Evolutionary conservation across 2,329 filamentous ascomycete species (phyloP).

Genomic region (Penicillium occitanis): DNA sequence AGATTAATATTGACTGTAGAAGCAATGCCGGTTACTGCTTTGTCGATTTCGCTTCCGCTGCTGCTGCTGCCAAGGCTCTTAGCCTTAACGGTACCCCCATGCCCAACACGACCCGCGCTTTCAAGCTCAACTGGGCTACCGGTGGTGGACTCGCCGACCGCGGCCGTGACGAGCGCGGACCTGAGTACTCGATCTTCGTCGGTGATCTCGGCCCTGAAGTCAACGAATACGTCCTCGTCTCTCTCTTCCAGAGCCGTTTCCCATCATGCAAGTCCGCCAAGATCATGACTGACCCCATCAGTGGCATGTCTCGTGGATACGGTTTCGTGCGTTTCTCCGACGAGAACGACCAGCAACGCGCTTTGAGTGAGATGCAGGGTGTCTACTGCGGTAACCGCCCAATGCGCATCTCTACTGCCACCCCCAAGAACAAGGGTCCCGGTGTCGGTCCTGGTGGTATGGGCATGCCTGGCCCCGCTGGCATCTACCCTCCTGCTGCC

Average conservation of each 20-base stretch:
- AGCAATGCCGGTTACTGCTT: conserved; percentile 99
- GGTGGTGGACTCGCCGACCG: conserved; percentile 93
- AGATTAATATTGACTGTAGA: conserved; percentile 49
- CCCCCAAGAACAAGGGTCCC: conserved; percentile 80
- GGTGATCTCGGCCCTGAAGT: conserved; percentile 97
- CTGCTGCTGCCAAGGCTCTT: conserved; percentile 89
- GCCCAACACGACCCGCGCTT: conserved; percentile 88
- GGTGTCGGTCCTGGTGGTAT: conserved; percentile 53
- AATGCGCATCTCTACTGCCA: conserved; percentile 97
- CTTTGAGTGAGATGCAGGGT: conserved; percentile 96
- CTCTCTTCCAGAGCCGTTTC: conserved; percentile 94
- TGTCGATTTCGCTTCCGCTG: conserved; percentile 81
- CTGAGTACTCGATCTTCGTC: conserved; percentile 96
- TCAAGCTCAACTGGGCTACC: conserved; percentile 99
- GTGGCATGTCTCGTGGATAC: conserved; percentile 94
- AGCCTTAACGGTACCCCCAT: conserved; percentile 82
- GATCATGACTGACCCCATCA: conserved; percentile 99
- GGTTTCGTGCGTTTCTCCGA: conserved; percentile 97
- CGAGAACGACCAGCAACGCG: conserved; percentile 92
- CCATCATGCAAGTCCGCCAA: conserved; percentile 98
- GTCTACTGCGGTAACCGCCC: conserved; percentile 98
- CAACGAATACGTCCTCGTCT: conserved; percentile 96
- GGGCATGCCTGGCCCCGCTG: conserved; percentile 56
- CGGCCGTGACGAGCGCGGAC: conserved; percentile 85
- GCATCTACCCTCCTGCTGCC: conserved; percentile 59